phyloP scores from a whole-genome alignment of 768 basidiomycete species.

The Hygrocybe punicea region DNA sequence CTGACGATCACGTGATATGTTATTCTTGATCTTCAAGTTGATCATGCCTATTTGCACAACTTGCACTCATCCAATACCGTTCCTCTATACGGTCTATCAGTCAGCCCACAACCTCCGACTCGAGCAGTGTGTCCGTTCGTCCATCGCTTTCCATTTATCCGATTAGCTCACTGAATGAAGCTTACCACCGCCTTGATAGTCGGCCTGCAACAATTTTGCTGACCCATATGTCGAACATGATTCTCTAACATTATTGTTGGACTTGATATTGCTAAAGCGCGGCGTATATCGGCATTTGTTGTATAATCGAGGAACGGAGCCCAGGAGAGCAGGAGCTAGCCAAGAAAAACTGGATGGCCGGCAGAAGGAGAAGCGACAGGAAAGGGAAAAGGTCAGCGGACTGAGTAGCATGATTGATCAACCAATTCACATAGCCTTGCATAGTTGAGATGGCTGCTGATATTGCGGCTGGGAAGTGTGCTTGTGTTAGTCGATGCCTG shows the following conservation, averaged over 20 bases:
- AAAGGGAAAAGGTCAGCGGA: slow-evolving; percentile 6
- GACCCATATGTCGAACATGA: slow-evolving; percentile 90
- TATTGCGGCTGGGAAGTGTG: slow-evolving; percentile 56
- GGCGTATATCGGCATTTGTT: slow-evolving; percentile 79
- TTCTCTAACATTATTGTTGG: slow-evolving; percentile 64
- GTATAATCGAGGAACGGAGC: slow-evolving; percentile 72
- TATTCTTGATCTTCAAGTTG: too few species aligned
- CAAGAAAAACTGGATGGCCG: slow-evolving; percentile 10
- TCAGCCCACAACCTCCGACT: slow-evolving; percentile 74
- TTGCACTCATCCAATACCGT: slow-evolving; percentile 61
- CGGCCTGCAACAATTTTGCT: slow-evolving; percentile 61
- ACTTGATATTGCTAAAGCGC: slow-evolving; percentile 77
- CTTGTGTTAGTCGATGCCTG: slow-evolving; percentile 70
- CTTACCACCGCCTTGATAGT: slow-evolving; percentile 32
- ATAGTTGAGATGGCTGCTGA: slow-evolving; percentile 58
- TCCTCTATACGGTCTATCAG: slow-evolving; percentile 80
- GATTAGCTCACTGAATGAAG: background rate
- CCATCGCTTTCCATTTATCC: slow-evolving; percentile 4
- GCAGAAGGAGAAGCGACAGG: slow-evolving; percentile 7
- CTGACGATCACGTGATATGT: too few species aligned
- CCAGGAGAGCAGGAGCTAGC: slow-evolving; percentile 37
- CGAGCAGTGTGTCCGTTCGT: slow-evolving; percentile 72
- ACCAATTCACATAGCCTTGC: background rate
- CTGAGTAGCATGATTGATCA: background rate
- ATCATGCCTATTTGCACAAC: slow-evolving; percentile 83